Percentiles rank a stretch among this genome's conserved stretches.
Conservation (phyloP, 345 rosid genomes). For the Gossypium stocksii region DNA sequence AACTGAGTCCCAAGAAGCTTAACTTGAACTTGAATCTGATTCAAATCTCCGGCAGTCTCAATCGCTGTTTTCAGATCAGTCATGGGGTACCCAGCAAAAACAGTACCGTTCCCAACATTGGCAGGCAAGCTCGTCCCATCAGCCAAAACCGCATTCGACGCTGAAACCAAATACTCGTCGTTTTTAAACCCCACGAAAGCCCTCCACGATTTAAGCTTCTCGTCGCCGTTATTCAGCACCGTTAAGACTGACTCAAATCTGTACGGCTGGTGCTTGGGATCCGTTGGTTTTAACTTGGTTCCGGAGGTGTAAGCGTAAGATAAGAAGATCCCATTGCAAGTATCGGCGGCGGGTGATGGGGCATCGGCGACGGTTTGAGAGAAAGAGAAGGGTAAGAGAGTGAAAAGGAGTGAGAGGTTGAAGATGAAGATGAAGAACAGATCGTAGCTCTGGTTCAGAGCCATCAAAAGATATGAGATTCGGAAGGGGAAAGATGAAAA, state of each 20-base stretch:
- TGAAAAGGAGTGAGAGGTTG: constrained; percentile 8
- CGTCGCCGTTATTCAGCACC: constrained; percentile 64
- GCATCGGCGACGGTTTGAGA: constrained; percentile 46
- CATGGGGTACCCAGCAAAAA: constrained; percentile 67
- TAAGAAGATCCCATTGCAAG: constrained; percentile 70
- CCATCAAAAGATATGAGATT: constrained; percentile 12
- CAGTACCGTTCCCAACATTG: constrained; percentile 72
- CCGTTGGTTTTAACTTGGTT: constrained; percentile 50
- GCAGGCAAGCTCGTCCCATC: constrained; percentile 74
- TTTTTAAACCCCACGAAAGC: constrained; percentile 65
- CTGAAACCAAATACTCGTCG: constrained; percentile 73
- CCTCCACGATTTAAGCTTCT: constrained; percentile 70
- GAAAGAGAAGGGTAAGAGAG: constrained; percentile 27
- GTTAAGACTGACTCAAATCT: constrained; percentile 74
- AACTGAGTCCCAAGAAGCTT: constrained; percentile 86
- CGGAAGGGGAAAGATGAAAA: constrained; percentile 3
- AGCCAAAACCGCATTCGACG: constrained; percentile 61
- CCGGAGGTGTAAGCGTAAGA: constrained; percentile 56
- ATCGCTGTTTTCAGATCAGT: constrained; percentile 86
- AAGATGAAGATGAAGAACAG: constrained; percentile 1
- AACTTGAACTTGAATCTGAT: constrained; percentile 72
- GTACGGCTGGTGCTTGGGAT: constrained; percentile 65
- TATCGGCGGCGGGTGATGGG: constrained; percentile 42
- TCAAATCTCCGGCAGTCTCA: constrained; percentile 82
- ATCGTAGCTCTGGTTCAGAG: constrained; percentile 32